Percentiles rank a stretch among this genome's conserved stretches.
Evolutionary conservation across 305 asterid species (phyloP).

Genomic region (Plantago rigida): DNA sequence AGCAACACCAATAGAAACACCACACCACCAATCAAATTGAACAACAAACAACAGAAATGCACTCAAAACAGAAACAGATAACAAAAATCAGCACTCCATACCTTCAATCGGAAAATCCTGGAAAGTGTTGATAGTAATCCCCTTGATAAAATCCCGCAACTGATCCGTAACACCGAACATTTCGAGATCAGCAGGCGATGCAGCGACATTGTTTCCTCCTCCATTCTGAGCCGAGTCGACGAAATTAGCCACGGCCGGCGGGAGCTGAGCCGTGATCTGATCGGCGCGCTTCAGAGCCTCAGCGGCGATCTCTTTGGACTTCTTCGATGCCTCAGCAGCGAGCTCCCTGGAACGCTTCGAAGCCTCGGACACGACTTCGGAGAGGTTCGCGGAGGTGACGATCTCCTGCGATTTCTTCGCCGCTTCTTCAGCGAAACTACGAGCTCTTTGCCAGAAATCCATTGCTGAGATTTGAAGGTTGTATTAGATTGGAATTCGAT

Average conservation of each 20-base stretch:
- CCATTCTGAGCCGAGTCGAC: conserved; percentile 33
- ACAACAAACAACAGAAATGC: conserved; percentile 1
- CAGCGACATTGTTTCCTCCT: conserved; percentile 22
- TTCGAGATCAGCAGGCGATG: conserved; percentile 44
- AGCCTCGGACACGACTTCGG: conserved; percentile 78
- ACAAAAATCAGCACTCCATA: conserved; percentile 8
- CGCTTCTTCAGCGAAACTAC: conserved; percentile 75
- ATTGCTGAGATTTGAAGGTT: conserved; percentile 21
- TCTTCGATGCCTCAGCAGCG: conserved; percentile 76
- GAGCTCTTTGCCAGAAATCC: conserved; percentile 84
- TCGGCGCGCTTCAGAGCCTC: conserved; percentile 54
- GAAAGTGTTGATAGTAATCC: conserved; percentile 51
- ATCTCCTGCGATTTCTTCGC: conserved; percentile 75
- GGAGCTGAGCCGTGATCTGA: conserved; percentile 58
- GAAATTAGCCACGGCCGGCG: conserved; percentile 38
- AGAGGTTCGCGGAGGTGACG: conserved; percentile 50
- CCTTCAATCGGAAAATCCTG: conserved; percentile 80
- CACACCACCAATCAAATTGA: too few species aligned
- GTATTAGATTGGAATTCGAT: too few species aligned
- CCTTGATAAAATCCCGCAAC: conserved; percentile 63
- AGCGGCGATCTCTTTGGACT: conserved; percentile 65
- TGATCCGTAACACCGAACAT: conserved; percentile 69
- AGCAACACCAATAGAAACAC: too few species aligned
- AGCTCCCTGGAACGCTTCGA: conserved; percentile 69
- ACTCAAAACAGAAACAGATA: conserved; percentile 18